These are phyloP conservation scores for Escallonia herrerae DNA, from an alignment of 129 eudicot genomes.

Conservation along the genomic window DNA sequence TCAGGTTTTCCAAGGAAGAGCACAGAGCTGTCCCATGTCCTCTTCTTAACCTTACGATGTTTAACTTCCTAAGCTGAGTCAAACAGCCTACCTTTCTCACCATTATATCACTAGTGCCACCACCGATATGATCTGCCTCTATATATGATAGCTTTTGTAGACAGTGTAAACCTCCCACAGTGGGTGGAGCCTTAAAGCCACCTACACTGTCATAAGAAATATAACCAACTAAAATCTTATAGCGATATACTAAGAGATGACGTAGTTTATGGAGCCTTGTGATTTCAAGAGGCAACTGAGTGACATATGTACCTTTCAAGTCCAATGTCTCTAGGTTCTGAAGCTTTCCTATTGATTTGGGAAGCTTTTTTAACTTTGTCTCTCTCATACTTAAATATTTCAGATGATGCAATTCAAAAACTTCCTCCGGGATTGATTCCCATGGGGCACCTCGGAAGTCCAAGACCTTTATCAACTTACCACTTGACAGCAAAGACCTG, in stretches of 20 bases:
- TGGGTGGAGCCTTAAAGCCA: neutral
- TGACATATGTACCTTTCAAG: constrained; percentile 7
- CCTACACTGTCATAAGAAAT: neutral
- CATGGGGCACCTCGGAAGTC: constrained; percentile 14
- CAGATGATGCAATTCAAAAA: constrained; percentile 1
- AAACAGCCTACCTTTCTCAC: constrained; percentile 5
- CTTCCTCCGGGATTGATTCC: constrained; percentile 7
- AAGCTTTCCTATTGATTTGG: constrained; percentile 17
- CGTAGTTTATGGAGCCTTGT: constrained; percentile 7
- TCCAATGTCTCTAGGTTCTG: constrained; percentile 16
- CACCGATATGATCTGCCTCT: neutral
- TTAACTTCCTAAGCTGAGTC: constrained; percentile 6
- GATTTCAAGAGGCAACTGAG: constrained; percentile 11
- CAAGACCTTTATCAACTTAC: constrained; percentile 12
- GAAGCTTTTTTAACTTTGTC: constrained; percentile 6
- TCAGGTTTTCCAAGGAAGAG: constrained; percentile 7
- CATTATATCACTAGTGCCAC: too few relatives aligned
- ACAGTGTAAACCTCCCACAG: neutral
- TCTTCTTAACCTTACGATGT: neutral
- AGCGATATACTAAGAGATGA: constrained; percentile 10
- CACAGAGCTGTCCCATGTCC: constrained; percentile 12
- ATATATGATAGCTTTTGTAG: constrained; percentile 10
- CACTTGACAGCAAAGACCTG: neutral
- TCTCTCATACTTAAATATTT: constrained; percentile 10
- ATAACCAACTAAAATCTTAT: neutral